phyloP scores from a whole-genome alignment of 768 basidiomycete genomes.

The Butyriboletus loyo region DNA sequence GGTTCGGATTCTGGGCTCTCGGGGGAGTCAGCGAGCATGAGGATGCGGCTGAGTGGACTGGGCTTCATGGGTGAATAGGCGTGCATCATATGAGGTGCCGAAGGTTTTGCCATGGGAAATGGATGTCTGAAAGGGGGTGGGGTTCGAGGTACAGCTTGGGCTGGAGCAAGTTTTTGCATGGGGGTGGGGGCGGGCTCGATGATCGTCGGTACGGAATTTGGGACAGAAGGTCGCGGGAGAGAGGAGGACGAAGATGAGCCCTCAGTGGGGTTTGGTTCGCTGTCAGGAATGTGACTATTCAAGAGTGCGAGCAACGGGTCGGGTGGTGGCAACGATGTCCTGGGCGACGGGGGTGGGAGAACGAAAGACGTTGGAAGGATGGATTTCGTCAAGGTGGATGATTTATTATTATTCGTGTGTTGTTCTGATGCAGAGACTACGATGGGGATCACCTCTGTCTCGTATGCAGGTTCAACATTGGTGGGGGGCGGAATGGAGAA shows the following conservation, averaged over 20 bases:
- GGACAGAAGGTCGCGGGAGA: conserved; percentile 1
- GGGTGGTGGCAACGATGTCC: conserved; percentile 51
- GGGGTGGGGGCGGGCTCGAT: conserved; percentile 14
- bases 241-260: background rate
- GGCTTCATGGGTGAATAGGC: conserved; percentile 81
- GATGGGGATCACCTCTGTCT: conserved; percentile 48
- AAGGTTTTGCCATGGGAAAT: conserved; percentile 71
- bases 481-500: conserved; percentile 36
- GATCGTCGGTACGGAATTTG: conserved; percentile 19
- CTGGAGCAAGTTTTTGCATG: conserved; percentile 3
- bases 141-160: conserved; percentile 16
- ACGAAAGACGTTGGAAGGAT: conserved; percentile 70
- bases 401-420: conserved; percentile 14
- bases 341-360: conserved; percentile 75
- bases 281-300: conserved; percentile 18
- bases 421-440: conserved; percentile 30
- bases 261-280: background rate
- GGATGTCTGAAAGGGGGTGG: conserved; percentile 35
- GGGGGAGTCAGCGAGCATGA: conserved; percentile 67
- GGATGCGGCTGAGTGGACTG: conserved; percentile 75
- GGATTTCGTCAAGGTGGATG: conserved; percentile 36
- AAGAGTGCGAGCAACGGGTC: conserved; percentile 36
- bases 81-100: conserved; percentile 67
- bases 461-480: conserved; percentile 43
- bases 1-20: conserved; percentile 31